Evolutionary conservation across 1,139 yeast genomes (phyloP).

Genomic region (Candida sanyaensis): DNA sequence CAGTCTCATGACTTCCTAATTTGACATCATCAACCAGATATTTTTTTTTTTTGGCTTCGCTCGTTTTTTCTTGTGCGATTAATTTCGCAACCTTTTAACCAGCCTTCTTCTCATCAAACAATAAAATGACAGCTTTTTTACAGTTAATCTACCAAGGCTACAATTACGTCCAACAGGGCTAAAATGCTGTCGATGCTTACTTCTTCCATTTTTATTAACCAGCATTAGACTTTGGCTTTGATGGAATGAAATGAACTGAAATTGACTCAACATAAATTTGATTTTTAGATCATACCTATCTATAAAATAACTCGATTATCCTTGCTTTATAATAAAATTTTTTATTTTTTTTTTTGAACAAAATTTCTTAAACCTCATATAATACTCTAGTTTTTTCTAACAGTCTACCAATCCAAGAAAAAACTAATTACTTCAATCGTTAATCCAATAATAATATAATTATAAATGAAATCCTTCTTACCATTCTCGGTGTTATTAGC

Average conservation of each 20-base stretch:
- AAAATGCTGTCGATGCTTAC: not conserved
- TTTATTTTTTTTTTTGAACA: no score
- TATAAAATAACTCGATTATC: not conserved
- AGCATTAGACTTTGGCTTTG: not conserved
- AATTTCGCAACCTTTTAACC: not conserved
- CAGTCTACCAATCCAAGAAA: no score
- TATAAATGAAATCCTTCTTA: slow-evolving; percentile 15
- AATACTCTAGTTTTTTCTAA: no score
- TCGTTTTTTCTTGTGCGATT: not conserved
- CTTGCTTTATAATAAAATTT: not conserved
- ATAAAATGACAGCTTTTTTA: no score
- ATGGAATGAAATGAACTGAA: not conserved
- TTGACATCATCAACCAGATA: not conserved
- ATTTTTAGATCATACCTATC: not conserved
- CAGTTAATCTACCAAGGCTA: no score
- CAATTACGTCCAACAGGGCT: not conserved
- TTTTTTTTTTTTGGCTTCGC: not conserved
- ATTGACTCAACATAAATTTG: no score
- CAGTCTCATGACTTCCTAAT: not conserved
- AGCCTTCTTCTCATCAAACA: not conserved
- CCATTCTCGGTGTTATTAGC: slow-evolving; percentile 17
- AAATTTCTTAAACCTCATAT: no score
- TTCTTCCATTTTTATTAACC: not conserved
- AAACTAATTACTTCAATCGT: not conserved
- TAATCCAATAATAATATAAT: not conserved